These are phyloP conservation scores for Orbilia blumenaviensis DNA, from an alignment of 2,329 filamentous ascomycete genomes.

Conservation along the genomic window DNA sequence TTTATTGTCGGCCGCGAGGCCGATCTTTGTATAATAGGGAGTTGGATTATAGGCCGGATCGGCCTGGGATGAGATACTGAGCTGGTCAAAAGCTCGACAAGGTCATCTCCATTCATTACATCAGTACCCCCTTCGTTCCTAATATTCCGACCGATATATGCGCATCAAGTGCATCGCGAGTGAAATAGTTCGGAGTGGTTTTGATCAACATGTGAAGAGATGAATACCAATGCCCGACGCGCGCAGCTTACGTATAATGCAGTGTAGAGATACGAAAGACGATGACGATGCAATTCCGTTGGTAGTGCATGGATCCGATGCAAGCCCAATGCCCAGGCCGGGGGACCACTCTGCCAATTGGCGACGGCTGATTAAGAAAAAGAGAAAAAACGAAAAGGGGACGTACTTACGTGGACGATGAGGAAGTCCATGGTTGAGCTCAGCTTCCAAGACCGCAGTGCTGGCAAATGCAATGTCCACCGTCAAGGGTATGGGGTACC, in stretches of 20 bases:
- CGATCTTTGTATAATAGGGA: not conserved
- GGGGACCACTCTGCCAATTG: not conserved
- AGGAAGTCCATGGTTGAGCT: not conserved
- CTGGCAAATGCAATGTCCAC: too few species aligned
- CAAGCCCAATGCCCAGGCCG: constrained; percentile 7
- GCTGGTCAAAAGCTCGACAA: not conserved
- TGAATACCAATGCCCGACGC: not conserved
- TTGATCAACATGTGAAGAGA: not conserved
- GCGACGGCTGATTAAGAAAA: constrained; percentile 7
- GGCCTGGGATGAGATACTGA: not conserved
- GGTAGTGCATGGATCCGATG: not conserved
- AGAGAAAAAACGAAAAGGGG: too few species aligned
- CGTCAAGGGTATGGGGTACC: too few species aligned
- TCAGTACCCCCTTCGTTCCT: too few species aligned
- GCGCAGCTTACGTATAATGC: not conserved
- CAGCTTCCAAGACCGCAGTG: not conserved
- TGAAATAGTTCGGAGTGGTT: not conserved
- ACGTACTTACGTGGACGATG: not conserved
- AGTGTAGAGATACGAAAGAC: not conserved
- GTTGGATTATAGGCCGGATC: not conserved
- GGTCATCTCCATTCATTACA: not conserved
- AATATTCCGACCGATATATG: not conserved
- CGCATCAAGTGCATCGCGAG: not conserved
- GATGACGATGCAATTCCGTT: constrained; percentile 3
- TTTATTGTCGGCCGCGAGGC: not conserved